A percentile compares a stretch with the other conserved stretches of the same genome.
Conservation (phyloP, 768 basidiomycete genomes). For the Crepidotus variabilis region DNA sequence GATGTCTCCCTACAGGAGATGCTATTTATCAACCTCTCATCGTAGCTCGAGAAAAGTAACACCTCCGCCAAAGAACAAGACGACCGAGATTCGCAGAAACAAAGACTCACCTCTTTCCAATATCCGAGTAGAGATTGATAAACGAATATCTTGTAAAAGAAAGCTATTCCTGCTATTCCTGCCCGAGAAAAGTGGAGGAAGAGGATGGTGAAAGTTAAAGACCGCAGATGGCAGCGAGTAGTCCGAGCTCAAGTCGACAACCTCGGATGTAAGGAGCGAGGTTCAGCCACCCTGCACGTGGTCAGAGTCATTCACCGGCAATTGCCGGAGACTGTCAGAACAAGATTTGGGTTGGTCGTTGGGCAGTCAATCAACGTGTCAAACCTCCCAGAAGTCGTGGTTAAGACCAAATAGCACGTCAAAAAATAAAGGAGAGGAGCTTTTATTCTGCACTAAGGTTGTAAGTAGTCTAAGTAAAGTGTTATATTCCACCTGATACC, state of each 20-base stretch:
- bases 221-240: slow-evolving; percentile 21
- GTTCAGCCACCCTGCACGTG: slow-evolving; percentile 34
- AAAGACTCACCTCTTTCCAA: neutral
- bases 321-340: slow-evolving; percentile 19
- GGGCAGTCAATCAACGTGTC: neutral
- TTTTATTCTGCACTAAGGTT: neutral
- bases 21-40: neutral
- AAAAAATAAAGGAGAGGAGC: too few species aligned
- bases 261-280: slow-evolving; percentile 26
- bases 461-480: neutral
- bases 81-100: neutral
- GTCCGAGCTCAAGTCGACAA: slow-evolving; percentile 19
- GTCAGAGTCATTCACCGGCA: slow-evolving; percentile 18
- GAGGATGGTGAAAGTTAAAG: slow-evolving; percentile 15
- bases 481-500: slow-evolving; percentile 37
- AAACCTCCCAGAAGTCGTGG: neutral
- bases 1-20: neutral
- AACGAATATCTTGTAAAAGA: neutral
- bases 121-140: neutral
- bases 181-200: slow-evolving; percentile 6
- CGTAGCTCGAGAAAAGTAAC: neutral
- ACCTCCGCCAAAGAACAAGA: neutral
- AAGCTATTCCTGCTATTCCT: neutral
- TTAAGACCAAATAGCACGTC: too few species aligned
- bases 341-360: too few species aligned